These are phyloP conservation scores for Fonsecaea monophora DNA, from an alignment of 2,329 filamentous ascomycete species.

Conservation along the genomic window DNA sequence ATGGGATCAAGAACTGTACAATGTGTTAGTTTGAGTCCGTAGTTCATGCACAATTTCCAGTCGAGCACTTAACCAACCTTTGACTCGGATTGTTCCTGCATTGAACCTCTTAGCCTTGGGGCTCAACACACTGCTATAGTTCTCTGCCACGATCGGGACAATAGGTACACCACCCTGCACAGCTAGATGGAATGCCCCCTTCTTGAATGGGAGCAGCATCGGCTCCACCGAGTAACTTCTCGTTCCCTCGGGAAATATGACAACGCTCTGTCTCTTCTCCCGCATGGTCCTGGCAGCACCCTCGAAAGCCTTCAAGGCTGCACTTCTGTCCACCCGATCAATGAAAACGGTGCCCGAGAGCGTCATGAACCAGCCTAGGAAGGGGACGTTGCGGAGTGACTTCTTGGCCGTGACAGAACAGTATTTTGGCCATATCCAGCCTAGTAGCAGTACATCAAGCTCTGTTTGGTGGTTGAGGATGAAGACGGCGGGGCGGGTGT, in stretches of 20 bases:
- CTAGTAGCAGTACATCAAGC: slow-evolving; percentile 91
- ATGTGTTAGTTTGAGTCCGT: slow-evolving; percentile 8
- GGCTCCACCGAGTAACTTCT: slow-evolving; percentile 86
- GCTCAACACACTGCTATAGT: slow-evolving; percentile 76
- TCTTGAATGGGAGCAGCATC: slow-evolving; percentile 92
- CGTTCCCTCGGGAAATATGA: slow-evolving; percentile 77
- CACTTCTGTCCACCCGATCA: slow-evolving; percentile 82
- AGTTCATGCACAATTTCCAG: background rate
- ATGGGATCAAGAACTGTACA: slow-evolving; percentile 77
- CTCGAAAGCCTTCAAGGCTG: slow-evolving; percentile 83
- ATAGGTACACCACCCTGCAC: slow-evolving; percentile 93
- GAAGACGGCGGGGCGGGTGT: slow-evolving; percentile 81
- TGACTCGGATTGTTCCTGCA: slow-evolving; percentile 74
- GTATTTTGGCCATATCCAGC: slow-evolving; percentile 85
- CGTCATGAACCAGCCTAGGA: slow-evolving; percentile 94
- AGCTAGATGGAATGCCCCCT: slow-evolving; percentile 95
- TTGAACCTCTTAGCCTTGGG: slow-evolving; percentile 70
- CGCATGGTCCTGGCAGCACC: slow-evolving; percentile 82
- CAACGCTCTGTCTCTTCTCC: slow-evolving; percentile 66
- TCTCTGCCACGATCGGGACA: slow-evolving; percentile 81
- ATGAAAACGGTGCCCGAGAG: slow-evolving; percentile 93
- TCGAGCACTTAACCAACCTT: slow-evolving; percentile 60
- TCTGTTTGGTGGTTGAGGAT: slow-evolving; percentile 96
- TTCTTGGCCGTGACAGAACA: slow-evolving; percentile 94
- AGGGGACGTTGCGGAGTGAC: slow-evolving; percentile 76